These are phyloP conservation scores for Solanum ossicruentum DNA, from an alignment of 257 asterid species.

Conservation along the genomic window DNA sequence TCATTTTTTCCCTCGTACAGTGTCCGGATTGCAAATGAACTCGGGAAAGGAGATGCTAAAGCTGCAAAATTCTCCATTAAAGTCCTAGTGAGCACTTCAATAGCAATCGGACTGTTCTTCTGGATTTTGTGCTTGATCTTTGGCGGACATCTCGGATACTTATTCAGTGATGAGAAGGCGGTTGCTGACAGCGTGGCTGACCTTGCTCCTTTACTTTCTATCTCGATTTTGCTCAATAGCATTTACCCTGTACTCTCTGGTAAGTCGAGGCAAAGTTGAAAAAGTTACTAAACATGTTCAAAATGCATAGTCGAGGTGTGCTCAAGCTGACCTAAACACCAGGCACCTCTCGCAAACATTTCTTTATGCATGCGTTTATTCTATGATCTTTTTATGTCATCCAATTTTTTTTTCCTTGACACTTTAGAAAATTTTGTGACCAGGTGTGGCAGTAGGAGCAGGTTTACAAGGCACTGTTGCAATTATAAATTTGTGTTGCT, in stretches of 20 bases:
- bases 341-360: too few species aligned
- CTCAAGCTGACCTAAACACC: not conserved
- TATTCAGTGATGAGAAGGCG: slow-evolving; percentile 35
- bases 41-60: slow-evolving; percentile 65
- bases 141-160: slow-evolving; percentile 42
- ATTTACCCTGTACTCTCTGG: slow-evolving; percentile 69
- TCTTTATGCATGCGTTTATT: not conserved
- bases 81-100: slow-evolving; percentile 38
- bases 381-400: not conserved
- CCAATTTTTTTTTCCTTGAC: not conserved
- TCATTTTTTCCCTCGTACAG: slow-evolving; percentile 10
- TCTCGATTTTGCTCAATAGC: slow-evolving; percentile 54
- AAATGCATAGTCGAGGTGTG: not conserved
- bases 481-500: slow-evolving; percentile 42
- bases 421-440: not conserved
- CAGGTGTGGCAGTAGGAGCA: slow-evolving; percentile 89
- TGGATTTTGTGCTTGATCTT: slow-evolving; percentile 35
- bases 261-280: not conserved
- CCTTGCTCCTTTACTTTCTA: slow-evolving; percentile 49
- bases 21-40: slow-evolving; percentile 69
- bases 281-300: not conserved
- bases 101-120: slow-evolving; percentile 28
- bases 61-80: slow-evolving; percentile 60
- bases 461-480: slow-evolving; percentile 70
- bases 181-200: slow-evolving; percentile 33